phyloP scores from a whole-genome alignment of 2,329 filamentous ascomycete genomes.

The Talaromyces sp. region DNA sequence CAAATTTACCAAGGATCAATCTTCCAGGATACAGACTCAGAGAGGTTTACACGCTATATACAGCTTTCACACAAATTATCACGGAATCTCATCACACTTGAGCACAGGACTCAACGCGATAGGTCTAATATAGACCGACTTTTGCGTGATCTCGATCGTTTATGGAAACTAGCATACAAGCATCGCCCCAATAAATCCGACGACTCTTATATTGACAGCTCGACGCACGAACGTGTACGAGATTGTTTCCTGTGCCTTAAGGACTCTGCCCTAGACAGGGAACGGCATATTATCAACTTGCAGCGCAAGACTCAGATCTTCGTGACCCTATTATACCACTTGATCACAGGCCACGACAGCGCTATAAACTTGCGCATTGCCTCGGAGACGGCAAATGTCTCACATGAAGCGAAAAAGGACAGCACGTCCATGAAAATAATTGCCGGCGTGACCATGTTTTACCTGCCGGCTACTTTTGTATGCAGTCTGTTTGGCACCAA shows the following conservation, averaged over 20 bases:
- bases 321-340: conserved; percentile 16
- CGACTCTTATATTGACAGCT: not conserved
- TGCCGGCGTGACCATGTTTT: conserved; percentile 17
- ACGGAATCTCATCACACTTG: conserved; percentile 15
- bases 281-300: conserved; percentile 13
- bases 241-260: conserved; percentile 13
- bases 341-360: conserved; percentile 18
- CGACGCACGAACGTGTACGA: conserved; percentile 11
- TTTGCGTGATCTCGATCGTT: conserved; percentile 11
- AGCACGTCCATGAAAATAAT: conserved; percentile 21
- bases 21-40: conserved; percentile 13
- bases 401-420: conserved; percentile 15
- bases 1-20: conserved; percentile 16
- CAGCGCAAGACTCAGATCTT: conserved; percentile 14
- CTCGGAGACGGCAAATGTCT: conserved; percentile 12
- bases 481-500: conserved; percentile 18
- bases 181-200: not conserved
- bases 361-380: conserved; percentile 15
- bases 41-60: conserved; percentile 15
- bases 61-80: conserved; percentile 16
- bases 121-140: conserved; percentile 13
- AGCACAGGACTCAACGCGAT: conserved; percentile 16
- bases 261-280: conserved; percentile 13
- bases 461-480: conserved; percentile 19
- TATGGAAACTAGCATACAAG: conserved; percentile 6